phyloP scores from a whole-genome alignment of 2,329 filamentous ascomycete species.

The Colletotrichum ledebouriae region DNA sequence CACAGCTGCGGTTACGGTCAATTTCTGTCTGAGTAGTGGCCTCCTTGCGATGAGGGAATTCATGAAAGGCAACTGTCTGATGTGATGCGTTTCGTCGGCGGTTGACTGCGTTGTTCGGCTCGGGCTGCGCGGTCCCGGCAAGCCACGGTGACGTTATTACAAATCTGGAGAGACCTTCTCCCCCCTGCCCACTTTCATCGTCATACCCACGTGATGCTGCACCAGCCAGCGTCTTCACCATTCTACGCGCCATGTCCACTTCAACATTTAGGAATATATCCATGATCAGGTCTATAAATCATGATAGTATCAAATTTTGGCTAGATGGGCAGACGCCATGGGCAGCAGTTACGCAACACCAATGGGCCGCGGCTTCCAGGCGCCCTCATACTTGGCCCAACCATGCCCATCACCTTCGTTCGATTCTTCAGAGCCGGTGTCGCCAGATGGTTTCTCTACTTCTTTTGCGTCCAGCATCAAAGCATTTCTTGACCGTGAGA shows the following conservation, averaged over 20 bases:
- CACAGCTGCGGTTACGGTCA: constrained; percentile 49
- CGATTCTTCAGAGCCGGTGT: constrained; percentile 33
- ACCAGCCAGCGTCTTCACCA: not conserved
- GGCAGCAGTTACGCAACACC: constrained; percentile 59
- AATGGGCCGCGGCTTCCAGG: constrained; percentile 71
- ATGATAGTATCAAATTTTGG: not conserved
- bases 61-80: constrained; percentile 51
- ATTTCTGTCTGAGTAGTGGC: constrained; percentile 51
- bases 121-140: constrained; percentile 8
- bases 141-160: constrained; percentile 41
- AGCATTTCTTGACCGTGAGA: constrained; percentile 36
- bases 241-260: not conserved
- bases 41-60: constrained; percentile 57
- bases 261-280: not conserved
- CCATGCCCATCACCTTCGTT: constrained; percentile 46
- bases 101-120: not conserved
- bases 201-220: constrained; percentile 35
- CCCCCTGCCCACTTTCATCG: constrained; percentile 7
- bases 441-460: constrained; percentile 19
- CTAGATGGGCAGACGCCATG: no score
- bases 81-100: not conserved
- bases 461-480: constrained; percentile 31
- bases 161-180: constrained; percentile 21
- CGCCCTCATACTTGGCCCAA: constrained; percentile 65
- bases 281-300: not conserved